phyloP scores from a whole-genome alignment of 768 basidiomycete genomes.

The Serendipita indica region DNA sequence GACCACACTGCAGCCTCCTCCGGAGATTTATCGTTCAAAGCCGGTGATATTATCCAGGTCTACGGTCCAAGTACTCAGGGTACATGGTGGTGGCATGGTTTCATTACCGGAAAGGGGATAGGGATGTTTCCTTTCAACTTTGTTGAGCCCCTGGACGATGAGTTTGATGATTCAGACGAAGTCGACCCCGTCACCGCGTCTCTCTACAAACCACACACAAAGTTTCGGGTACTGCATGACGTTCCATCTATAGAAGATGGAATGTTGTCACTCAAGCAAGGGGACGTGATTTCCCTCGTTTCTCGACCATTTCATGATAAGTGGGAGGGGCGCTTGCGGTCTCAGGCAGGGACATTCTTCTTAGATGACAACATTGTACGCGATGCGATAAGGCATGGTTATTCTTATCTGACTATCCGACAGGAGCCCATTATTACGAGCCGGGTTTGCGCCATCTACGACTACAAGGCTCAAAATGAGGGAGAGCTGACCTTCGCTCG shows the following conservation, averaged over 20 bases:
- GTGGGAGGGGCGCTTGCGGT: neutral
- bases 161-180: neutral
- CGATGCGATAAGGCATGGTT: neutral
- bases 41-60: constrained; percentile 3
- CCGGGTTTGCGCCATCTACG: neutral
- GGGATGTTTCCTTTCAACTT: constrained; percentile 2
- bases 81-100: constrained; percentile 2
- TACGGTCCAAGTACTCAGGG: constrained; percentile 1
- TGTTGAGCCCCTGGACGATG: neutral
- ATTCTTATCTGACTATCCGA: neutral
- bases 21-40: neutral
- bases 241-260: neutral
- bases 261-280: neutral
- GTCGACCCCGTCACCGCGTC: neutral
- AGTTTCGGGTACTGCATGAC: neutral
- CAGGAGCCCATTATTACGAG: constrained; percentile 1
- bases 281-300: neutral
- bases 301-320: neutral
- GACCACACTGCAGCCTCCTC: neutral
- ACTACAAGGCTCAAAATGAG: neutral
- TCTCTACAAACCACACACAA: neutral
- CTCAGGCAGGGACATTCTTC: neutral
- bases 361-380: constrained; percentile 3
- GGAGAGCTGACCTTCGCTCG: neutral
- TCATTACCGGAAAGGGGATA: neutral